phyloP scores from a whole-genome alignment of 139 green algal species.

The Ostreobium quekettii region DNA sequence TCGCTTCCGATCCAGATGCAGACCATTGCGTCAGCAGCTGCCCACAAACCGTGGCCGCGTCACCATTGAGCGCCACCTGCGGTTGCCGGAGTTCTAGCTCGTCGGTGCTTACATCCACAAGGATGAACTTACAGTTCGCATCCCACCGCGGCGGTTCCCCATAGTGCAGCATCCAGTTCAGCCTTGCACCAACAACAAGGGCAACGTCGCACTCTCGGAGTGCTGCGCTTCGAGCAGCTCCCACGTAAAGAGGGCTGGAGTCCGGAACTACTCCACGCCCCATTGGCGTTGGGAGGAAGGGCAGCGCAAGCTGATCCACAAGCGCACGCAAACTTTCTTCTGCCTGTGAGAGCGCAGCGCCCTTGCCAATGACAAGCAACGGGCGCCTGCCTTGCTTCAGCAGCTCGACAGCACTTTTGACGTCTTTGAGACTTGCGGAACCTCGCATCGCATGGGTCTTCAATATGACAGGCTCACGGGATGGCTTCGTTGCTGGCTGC shows the following conservation, averaged over 20 bases:
- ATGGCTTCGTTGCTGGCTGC: neutral
- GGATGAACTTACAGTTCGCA: slow-evolving; percentile 49
- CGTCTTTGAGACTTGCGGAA: too few relatives aligned
- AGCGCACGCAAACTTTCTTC: slow-evolving; percentile 39
- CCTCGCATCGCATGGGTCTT: too few relatives aligned
- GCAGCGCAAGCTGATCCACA: slow-evolving; percentile 39
- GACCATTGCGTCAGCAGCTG: too few relatives aligned
- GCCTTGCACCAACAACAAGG: slow-evolving; percentile 53
- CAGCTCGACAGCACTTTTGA: slow-evolving; percentile 26
- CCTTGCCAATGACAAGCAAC: slow-evolving; percentile 67
- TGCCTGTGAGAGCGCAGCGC: slow-evolving; percentile 39
- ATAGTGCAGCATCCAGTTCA: slow-evolving; percentile 84
- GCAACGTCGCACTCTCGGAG: slow-evolving; percentile 57
- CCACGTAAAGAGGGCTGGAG: slow-evolving; percentile 34
- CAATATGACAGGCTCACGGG: too few relatives aligned
- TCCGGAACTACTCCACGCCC: slow-evolving; percentile 68
- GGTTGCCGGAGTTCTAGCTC: too few relatives aligned
- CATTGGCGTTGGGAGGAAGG: slow-evolving; percentile 67
- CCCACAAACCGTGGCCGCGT: too few relatives aligned
- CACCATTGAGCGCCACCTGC: too few relatives aligned
- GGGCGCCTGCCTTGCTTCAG: slow-evolving; percentile 35
- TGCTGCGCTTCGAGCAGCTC: slow-evolving; percentile 53
- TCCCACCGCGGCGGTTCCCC: slow-evolving; percentile 58
- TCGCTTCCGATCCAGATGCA: too few relatives aligned
- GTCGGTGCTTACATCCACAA: slow-evolving; percentile 57